Conservation (phyloP, 139 green algal genomes). For the Coelastrella sp. region DNA sequence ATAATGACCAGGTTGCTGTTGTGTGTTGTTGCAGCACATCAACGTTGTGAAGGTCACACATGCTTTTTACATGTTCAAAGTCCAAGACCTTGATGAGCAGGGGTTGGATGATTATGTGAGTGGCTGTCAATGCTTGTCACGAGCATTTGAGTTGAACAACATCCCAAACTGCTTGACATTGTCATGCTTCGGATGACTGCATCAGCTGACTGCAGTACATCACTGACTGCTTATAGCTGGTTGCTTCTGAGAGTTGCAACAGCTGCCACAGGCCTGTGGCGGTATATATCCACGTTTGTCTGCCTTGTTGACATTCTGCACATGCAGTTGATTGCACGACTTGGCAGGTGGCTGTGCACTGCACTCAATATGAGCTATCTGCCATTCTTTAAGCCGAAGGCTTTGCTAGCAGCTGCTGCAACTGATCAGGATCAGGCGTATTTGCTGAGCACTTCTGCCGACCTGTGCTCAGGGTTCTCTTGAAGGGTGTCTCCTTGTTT, state of each 20-base stretch:
- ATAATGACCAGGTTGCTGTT: background rate
- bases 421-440: background rate
- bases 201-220: no score
- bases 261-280: no score
- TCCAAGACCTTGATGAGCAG: background rate
- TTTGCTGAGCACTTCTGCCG: slow-evolving; percentile 15
- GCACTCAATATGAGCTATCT: slow-evolving; percentile 20
- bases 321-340: slow-evolving; percentile 35
- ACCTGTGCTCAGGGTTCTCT: background rate
- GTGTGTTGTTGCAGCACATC: background rate
- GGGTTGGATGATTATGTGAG: background rate
- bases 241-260: no score
- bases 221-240: no score
- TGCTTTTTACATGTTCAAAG: background rate
- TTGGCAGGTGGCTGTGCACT: slow-evolving; percentile 27
- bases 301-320: no score
- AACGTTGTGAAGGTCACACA: background rate
- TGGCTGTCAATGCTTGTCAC: no score
- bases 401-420: slow-evolving; percentile 15
- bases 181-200: no score
- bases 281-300: no score
- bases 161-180: no score
- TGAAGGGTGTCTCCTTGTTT: slow-evolving; percentile 2
- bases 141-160: no score
- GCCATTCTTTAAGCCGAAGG: slow-evolving; percentile 40